These are phyloP conservation scores for Poterioochromonas sp. DNA, from an alignment of 352 stramenopile genomes.

Conservation along the genomic window DNA sequence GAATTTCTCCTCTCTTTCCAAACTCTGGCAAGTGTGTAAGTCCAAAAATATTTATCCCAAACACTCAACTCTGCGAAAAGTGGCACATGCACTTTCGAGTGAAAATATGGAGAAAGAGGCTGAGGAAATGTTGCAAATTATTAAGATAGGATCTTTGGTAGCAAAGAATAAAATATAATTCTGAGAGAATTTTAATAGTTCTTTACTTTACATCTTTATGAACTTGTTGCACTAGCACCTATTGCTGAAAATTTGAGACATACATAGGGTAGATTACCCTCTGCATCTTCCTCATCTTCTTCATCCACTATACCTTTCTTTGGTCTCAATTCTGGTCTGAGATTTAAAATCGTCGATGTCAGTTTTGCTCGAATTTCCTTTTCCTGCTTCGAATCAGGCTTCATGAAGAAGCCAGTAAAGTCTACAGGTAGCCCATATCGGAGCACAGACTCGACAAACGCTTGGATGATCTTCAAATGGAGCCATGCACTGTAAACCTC, in stretches of 20 bases:
- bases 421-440: conserved; percentile 93
- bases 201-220: neutral
- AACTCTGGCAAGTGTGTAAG: too few species aligned
- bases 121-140: too few species aligned
- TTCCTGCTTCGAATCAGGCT: conserved; percentile 52
- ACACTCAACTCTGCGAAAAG: too few species aligned
- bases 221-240: neutral
- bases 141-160: too few species aligned
- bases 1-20: too few species aligned
- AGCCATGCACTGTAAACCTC: conserved; percentile 96
- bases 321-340: neutral
- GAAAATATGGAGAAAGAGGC: too few species aligned
- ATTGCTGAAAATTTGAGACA: neutral
- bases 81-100: too few species aligned
- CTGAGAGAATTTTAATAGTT: too few species aligned
- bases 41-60: too few species aligned
- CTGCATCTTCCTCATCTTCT: neutral
- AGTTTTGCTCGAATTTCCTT: neutral
- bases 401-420: conserved; percentile 68
- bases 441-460: conserved; percentile 94
- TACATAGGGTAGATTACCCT: neutral
- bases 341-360: neutral
- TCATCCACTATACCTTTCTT: neutral
- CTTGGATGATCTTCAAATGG: conserved; percentile 93
- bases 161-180: too few species aligned